phyloP scores from a whole-genome alignment of 495 filamentous ascomycete genomes.

The Lepidopterella palustris region DNA sequence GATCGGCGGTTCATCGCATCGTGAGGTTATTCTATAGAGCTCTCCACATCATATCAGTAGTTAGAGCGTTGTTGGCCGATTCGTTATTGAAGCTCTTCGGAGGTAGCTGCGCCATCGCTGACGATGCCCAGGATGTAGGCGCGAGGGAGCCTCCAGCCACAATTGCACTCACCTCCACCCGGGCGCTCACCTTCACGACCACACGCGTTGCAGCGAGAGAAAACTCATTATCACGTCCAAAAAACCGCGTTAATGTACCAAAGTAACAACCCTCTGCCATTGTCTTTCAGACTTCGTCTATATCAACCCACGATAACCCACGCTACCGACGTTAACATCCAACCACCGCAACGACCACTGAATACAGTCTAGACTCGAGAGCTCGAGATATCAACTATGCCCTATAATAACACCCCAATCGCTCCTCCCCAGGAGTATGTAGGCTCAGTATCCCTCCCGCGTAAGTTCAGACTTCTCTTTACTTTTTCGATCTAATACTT shows the following conservation, averaged over 20 bases:
- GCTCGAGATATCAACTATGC: constrained; percentile 65
- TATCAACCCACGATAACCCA: too few species aligned
- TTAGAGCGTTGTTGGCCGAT: neutral
- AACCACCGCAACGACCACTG: too few species aligned
- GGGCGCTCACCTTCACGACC: neutral
- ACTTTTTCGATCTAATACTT: neutral
- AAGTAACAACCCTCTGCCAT: too few species aligned
- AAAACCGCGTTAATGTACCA: neutral
- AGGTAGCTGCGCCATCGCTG: neutral
- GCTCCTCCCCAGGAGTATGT: constrained; percentile 73
- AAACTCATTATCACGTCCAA: neutral
- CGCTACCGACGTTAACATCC: too few species aligned
- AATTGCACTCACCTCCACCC: neutral
- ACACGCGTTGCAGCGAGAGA: neutral
- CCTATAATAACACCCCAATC: constrained; percentile 83
- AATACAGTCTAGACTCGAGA: neutral
- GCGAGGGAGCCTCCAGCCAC: neutral
- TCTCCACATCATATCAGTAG: neutral
- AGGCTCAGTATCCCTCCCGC: constrained; percentile 74
- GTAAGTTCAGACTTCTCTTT: too few species aligned
- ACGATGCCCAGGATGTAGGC: neutral
- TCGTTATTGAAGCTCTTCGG: neutral
- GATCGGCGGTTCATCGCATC: constrained; percentile 40
- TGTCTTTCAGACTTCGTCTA: too few species aligned
- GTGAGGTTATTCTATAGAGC: neutral